These are phyloP conservation scores for Lipomyces chichibuensis DNA, from an alignment of 805 yeast species.

Conservation along the genomic window DNA sequence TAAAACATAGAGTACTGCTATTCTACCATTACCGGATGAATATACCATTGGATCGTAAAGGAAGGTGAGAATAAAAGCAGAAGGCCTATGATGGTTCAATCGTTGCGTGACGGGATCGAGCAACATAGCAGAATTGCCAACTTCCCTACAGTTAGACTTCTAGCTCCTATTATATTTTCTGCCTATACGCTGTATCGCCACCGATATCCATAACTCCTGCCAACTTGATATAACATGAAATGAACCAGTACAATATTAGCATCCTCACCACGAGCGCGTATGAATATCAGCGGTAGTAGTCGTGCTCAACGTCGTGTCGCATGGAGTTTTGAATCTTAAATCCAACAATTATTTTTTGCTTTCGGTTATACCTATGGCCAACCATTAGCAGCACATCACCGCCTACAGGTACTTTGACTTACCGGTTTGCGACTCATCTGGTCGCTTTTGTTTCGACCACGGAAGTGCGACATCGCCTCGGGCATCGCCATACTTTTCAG, in stretches of 20 bases:
- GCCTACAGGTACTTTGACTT: neutral
- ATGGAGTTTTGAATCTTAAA: too few species aligned
- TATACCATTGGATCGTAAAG: too few species aligned
- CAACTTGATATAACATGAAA: neutral
- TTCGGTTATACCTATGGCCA: neutral
- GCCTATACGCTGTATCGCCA: neutral
- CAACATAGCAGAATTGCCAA: neutral
- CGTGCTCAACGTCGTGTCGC: too few species aligned
- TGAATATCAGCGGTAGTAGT: neutral
- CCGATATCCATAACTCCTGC: neutral
- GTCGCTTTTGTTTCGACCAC: slow-evolving; percentile 2
- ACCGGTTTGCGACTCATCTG: neutral
- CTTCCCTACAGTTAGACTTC: neutral
- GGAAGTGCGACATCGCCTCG: neutral
- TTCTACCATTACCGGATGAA: too few species aligned
- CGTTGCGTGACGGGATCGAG: neutral
- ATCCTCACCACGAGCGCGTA: neutral
- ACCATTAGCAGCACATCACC: neutral
- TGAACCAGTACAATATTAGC: neutral
- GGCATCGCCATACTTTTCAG: slow-evolving; percentile 6
- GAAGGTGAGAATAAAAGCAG: neutral
- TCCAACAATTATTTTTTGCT: neutral
- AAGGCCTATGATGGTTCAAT: neutral
- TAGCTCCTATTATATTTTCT: neutral
- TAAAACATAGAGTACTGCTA: too few species aligned